Percentiles rank a stretch among this genome's conserved stretches.
Evolutionary conservation across 2,329 filamentous ascomycete species (phyloP).

Genomic region (Geosmithia putterillii): DNA sequence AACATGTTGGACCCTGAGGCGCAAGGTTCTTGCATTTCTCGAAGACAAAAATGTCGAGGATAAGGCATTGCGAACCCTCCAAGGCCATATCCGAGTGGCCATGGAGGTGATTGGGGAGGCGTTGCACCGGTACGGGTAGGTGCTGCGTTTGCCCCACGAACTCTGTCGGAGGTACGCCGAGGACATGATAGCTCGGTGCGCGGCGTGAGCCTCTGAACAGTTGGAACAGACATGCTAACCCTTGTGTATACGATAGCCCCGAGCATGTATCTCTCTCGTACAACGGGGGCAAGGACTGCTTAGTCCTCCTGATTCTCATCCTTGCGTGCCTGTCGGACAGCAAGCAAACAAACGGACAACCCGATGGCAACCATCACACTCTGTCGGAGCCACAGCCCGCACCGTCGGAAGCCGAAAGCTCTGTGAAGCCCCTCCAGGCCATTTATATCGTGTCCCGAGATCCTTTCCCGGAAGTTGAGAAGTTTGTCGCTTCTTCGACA

Average conservation of each 20-base stretch:
- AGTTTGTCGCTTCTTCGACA: constrained; percentile 62
- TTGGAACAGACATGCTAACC: neutral
- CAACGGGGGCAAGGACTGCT: constrained; percentile 96
- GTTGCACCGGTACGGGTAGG: constrained; percentile 62
- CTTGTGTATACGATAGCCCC: constrained; percentile 35
- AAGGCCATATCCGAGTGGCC: constrained; percentile 62
- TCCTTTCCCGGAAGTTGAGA: constrained; percentile 76
- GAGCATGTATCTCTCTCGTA: constrained; percentile 81
- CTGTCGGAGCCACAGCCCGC: neutral
- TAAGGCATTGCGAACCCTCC: constrained; percentile 48
- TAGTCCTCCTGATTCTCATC: constrained; percentile 81
- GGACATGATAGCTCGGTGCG: neutral
- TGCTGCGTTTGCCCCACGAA: constrained; percentile 6
- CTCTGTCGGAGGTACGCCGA: neutral
- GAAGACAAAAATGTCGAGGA: constrained; percentile 38
- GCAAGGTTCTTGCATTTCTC: constrained; percentile 54
- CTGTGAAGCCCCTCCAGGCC: constrained; percentile 44
- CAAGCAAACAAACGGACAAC: constrained; percentile 16
- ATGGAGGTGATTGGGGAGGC: constrained; percentile 65
- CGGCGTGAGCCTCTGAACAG: neutral
- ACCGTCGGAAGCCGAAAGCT: no score
- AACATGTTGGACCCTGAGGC: neutral
- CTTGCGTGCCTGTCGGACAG: constrained; percentile 45
- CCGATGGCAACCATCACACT: constrained; percentile 9
- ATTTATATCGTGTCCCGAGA: constrained; percentile 82